phyloP scores from a whole-genome alignment of 1,284 basidiomycete genomes.

The Quambalaria eucalypti region DNA sequence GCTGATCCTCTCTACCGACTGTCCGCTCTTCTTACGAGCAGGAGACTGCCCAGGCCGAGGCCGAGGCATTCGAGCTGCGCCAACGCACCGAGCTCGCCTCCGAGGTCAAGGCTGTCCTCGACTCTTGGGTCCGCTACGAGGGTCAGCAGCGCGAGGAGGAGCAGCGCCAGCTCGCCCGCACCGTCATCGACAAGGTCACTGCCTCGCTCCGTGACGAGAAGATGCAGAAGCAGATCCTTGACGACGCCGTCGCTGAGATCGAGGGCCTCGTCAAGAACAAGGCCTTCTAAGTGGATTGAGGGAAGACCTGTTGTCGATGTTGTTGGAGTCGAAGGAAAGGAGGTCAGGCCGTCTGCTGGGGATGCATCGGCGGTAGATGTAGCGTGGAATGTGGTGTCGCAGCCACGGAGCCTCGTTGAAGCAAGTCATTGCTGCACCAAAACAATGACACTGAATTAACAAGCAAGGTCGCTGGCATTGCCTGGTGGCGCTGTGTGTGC shows the following conservation, averaged over 20 bases:
- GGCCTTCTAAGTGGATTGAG: constrained; percentile 40
- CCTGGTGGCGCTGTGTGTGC: too few relatives aligned
- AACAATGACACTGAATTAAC: too few relatives aligned
- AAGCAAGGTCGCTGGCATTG: too few relatives aligned
- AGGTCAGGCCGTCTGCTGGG: too few relatives aligned
- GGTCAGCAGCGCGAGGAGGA: constrained; percentile 92
- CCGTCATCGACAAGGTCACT: constrained; percentile 76
- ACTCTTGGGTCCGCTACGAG: constrained; percentile 96
- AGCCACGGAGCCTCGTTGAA: too few relatives aligned
- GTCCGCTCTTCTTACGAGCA: constrained; percentile 38
- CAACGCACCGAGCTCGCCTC: constrained; percentile 78
- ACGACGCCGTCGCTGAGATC: constrained; percentile 75
- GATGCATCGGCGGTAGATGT: too few relatives aligned
- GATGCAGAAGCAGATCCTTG: constrained; percentile 82
- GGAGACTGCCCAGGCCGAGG: constrained; percentile 87
- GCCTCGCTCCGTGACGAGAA: constrained; percentile 77
- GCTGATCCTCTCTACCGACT: not conserved
- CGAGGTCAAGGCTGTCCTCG: constrained; percentile 88
- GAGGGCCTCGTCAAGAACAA: constrained; percentile 55
- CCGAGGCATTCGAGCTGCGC: constrained; percentile 77
- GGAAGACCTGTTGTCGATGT: too few relatives aligned
- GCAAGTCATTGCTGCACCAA: too few relatives aligned
- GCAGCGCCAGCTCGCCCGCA: constrained; percentile 79
- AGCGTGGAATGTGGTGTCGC: too few relatives aligned
- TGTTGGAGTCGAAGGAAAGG: too few relatives aligned